Base-by-base conservation (phyloP, 2,329 filamentous ascomycete species). In the Epicoccum nigrum region DNA sequence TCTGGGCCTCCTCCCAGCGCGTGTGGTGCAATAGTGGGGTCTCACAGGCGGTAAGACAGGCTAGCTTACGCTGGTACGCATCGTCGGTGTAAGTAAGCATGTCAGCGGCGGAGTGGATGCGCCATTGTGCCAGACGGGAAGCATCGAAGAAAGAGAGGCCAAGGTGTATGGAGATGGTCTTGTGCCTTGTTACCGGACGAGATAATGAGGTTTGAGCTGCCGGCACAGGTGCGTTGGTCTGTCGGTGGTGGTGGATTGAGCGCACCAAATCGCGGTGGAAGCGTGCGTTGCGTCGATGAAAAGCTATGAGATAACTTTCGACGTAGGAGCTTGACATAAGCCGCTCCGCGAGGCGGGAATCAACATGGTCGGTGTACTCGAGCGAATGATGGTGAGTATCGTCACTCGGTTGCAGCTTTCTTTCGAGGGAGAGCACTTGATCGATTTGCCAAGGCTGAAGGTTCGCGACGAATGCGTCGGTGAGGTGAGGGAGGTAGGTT, bases 381-480 rank as follows among this genome's bases (percentile, higher is more conserved):
- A 40, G n/a, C 21, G 12, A 12, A 9, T 19, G 7, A 4, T 19
- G 2, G 23, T 7, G 15, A n/a, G 7, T n/a, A n/a, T 40, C 16
- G 3, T 28, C n/a, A 13, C 23, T 5, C 8, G 16, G 8, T 11
- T 30, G 37, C n/a, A 40, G 23, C 25, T 28, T 40, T 3, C n/a
- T 9, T 7, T 30, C 37, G 17, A 42, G 39, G 8, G 56, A 53
- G 6, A 46, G 7, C 32, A 27, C 15, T 20, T 55, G 51, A 12
- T 55, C 42, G 8, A 46, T 28, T 27, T 59, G 45, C 56, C 54
- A 59, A 9, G 46, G 50, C 7, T 25, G n/a, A 5, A 62, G 46
- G 19, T 25, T 9, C 30, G 4, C 11, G 3, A 53, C 16, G 38
- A 59, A 59, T 5, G 30, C 34, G 30, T 35, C 38, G 34, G 23